These are phyloP conservation scores for Cerrena zonata DNA, from an alignment of 1,284 basidiomycete genomes.

Conservation along the genomic window DNA sequence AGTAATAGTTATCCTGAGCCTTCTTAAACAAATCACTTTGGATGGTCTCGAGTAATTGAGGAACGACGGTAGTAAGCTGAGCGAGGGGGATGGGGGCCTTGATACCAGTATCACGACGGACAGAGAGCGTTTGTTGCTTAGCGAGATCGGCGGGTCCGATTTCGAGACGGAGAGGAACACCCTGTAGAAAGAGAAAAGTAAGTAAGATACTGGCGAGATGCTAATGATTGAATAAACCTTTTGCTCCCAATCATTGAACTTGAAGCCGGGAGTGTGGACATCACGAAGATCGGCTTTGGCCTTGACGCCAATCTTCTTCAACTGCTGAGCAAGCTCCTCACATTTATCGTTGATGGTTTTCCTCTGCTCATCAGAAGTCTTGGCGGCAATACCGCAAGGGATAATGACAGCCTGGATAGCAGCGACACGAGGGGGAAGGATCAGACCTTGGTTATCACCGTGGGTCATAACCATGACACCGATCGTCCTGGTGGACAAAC, in stretches of 20 bases:
- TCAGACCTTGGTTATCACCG: conserved; percentile 95
- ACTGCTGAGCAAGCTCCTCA: conserved; percentile 64
- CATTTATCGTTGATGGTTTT: conserved; percentile 75
- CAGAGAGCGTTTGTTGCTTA: conserved; percentile 77
- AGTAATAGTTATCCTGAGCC: conserved; percentile 74
- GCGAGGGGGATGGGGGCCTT: conserved; percentile 73
- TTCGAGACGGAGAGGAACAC: conserved; percentile 94
- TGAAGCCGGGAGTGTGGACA: conserved; percentile 95
- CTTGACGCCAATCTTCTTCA: conserved; percentile 72
- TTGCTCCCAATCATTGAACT: conserved; percentile 99
- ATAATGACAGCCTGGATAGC: conserved; percentile 87
- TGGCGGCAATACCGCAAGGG: conserved; percentile 86
- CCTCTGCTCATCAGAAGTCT: conserved; percentile 69
- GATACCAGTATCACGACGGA: conserved; percentile 82
- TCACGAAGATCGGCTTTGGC: conserved; percentile 91
- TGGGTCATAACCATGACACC: conserved; percentile 99
- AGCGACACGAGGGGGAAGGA: conserved; percentile 93
- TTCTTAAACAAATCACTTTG: conserved; percentile 84
- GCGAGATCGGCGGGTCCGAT: conserved; percentile 91
- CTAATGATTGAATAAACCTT: conserved; percentile 45
- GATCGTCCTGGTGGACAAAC: conserved; percentile 90
- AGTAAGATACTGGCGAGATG: conserved; percentile 1
- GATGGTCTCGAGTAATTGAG: conserved; percentile 75
- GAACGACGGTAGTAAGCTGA: conserved; percentile 55
- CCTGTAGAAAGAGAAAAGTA: conserved; percentile 43